Evolutionary conservation across 345 rosid genomes (phyloP).

Genomic region (Chamaenerion angustifolium): DNA sequence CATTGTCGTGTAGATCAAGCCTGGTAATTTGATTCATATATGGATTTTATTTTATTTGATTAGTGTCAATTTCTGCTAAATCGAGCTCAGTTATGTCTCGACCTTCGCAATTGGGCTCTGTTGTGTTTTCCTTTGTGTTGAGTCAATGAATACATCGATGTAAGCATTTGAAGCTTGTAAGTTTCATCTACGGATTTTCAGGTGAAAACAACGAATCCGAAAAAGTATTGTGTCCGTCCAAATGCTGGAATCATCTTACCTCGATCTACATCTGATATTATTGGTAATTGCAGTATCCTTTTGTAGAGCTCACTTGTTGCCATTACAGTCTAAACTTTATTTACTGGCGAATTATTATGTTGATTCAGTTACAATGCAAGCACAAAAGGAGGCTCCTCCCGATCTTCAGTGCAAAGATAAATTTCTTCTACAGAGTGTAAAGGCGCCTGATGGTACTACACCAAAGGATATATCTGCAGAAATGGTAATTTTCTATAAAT

Average conservation of each 20-base stretch:
- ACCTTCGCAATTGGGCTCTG: neutral
- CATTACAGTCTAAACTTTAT: neutral
- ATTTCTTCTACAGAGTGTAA: slow-evolving; percentile 72
- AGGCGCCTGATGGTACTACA: slow-evolving; percentile 26
- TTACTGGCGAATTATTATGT: neutral
- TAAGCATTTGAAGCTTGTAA: slow-evolving; percentile 2
- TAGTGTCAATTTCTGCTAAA: too few relatives aligned
- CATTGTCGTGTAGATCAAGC: neutral
- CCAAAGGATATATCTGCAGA: slow-evolving; percentile 59
- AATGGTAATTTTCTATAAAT: slow-evolving; percentile 29
- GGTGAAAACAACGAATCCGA: slow-evolving; percentile 83
- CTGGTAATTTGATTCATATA: neutral
- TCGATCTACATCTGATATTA: slow-evolving; percentile 51
- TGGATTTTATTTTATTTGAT: too few relatives aligned
- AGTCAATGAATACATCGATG: neutral
- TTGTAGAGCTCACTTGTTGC: neutral
- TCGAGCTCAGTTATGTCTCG: too few relatives aligned
- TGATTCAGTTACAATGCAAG: slow-evolving; percentile 72
- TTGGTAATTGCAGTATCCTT: slow-evolving; percentile 21
- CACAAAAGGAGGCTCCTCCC: slow-evolving; percentile 59
- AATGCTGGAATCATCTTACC: slow-evolving; percentile 64
- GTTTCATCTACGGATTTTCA: slow-evolving; percentile 8
- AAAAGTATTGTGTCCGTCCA: slow-evolving; percentile 76
- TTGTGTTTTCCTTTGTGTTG: neutral
- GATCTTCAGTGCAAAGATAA: slow-evolving; percentile 79